Evolutionary conservation across 2,329 filamentous ascomycete genomes (phyloP), one percentile per base, ranked within the genome.

Genomic region (Cladorrhinum sp.): DNA sequence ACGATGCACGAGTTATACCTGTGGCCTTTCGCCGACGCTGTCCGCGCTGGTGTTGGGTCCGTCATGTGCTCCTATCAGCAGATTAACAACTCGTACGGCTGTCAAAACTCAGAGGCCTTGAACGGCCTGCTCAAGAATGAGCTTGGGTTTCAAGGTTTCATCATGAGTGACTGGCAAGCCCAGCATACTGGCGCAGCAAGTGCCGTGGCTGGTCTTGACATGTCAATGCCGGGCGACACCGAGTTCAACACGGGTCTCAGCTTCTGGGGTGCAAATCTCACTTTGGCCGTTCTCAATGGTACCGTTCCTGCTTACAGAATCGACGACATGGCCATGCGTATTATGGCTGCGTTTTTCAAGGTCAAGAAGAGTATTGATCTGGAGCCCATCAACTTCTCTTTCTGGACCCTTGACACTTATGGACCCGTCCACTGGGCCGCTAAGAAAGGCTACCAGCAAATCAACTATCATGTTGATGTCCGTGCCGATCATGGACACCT

Each of bases 241-340:
- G 66, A 76, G 20, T 96, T 97, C 77, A 85, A 89, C 73, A 85
- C 83, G 3, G 90, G 90, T 6, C 74, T 76, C 55, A 88, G 87
- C 18, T 96, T 81, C 79, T 96, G 90, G 89, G 94, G 94, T 9
- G 78, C 87, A 26, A 98, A 98, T 75, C 75, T 98, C 67, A 97
- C 94, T 1, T 79, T 96, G 53, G 91, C 91, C 1, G 87, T 97
- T 5, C 75, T 96, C 67, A 97, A 98, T 71, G 93, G 93, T 36
- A 96, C 92, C 0, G 79, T 98, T 30, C 91, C 94, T 0, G 86
- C 90, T 67, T 96, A 90, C 83, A 86, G 94, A 55, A 73, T 98
- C 9, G 93, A 97, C 68, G 95, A 98, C 71, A 96, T 96, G 88
- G 91, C 86, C 4, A 89, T 92, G 74, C 87, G 95, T 68, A 96